Evolutionary conservation across 192 early-diverging fungal genomes (phyloP).

Genomic region (Podila clonocystis): DNA sequence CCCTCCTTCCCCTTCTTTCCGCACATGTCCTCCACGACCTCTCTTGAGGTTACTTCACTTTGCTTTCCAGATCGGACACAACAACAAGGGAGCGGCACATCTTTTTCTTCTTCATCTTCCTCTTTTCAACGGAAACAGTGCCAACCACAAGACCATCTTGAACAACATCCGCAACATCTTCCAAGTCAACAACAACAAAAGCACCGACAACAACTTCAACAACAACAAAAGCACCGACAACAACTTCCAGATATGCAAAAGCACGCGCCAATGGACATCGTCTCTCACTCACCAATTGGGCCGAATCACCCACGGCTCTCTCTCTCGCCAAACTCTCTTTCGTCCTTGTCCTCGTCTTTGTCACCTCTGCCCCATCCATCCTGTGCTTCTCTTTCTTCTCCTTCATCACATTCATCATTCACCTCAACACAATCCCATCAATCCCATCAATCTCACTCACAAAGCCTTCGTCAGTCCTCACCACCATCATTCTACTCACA

Average conservation of each 20-base stretch:
- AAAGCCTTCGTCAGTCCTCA: not conserved
- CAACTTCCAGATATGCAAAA: not conserved
- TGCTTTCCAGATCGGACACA: too few species aligned
- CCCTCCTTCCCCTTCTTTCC: too few species aligned
- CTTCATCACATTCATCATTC: not conserved
- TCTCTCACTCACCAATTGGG: not conserved
- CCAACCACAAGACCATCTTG: not conserved
- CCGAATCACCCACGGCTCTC: not conserved
- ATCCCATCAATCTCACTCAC: not conserved
- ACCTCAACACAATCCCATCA: not conserved
- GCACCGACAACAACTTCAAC: constrained; percentile 4
- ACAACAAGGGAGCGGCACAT: too few species aligned
- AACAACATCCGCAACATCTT: not conserved
- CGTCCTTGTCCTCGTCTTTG: not conserved
- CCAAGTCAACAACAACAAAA: constrained; percentile 3
- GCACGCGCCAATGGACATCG: not conserved
- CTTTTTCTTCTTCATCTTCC: not conserved
- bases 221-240: not conserved
- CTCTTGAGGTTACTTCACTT: too few species aligned
- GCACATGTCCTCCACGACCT: too few species aligned
- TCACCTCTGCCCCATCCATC: not conserved
- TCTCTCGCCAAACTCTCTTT: not conserved
- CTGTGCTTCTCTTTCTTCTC: not conserved
- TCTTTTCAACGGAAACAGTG: not conserved
- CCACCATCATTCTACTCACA: not conserved